These are phyloP conservation scores for Lactarius quietus DNA, from an alignment of 768 basidiomycete genomes.

Conservation along the genomic window DNA sequence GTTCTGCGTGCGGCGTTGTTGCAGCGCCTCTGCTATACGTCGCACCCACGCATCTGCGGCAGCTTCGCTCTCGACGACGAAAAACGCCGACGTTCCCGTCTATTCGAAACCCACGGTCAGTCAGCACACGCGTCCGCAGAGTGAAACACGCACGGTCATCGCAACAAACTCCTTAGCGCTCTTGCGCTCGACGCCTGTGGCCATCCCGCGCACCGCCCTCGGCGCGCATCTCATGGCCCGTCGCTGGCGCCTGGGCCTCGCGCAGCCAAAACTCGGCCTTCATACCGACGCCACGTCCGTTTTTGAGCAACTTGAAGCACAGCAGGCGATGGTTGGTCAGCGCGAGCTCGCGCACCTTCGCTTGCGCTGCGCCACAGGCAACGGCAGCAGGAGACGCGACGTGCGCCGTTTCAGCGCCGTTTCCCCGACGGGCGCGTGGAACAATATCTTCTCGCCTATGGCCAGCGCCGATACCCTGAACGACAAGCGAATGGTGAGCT, in stretches of 20 bases:
- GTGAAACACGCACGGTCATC: constrained; percentile 48
- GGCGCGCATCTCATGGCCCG: too few relatives aligned
- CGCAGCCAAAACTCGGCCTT: constrained; percentile 52
- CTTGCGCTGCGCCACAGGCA: constrained; percentile 47
- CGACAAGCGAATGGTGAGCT: neutral
- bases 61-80: constrained; percentile 18
- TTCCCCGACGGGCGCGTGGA: constrained; percentile 51
- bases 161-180: constrained; percentile 58
- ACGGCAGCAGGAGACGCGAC: constrained; percentile 47
- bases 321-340: constrained; percentile 55
- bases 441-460: constrained; percentile 46
- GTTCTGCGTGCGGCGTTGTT: neutral
- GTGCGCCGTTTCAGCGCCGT: constrained; percentile 53
- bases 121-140: neutral
- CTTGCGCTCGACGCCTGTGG: constrained; percentile 49
- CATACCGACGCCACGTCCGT: constrained; percentile 39
- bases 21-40: constrained; percentile 20
- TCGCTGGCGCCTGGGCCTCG: constrained; percentile 32
- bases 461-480: constrained; percentile 38
- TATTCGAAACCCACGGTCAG: too few relatives aligned
- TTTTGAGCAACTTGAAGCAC: constrained; percentile 50
- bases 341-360: constrained; percentile 52
- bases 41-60: constrained; percentile 20
- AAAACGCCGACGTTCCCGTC: constrained; percentile 26
- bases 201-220: constrained; percentile 33